Conservation (phyloP, 345 rosid genomes). For the Isatis tinctoria region DNA sequence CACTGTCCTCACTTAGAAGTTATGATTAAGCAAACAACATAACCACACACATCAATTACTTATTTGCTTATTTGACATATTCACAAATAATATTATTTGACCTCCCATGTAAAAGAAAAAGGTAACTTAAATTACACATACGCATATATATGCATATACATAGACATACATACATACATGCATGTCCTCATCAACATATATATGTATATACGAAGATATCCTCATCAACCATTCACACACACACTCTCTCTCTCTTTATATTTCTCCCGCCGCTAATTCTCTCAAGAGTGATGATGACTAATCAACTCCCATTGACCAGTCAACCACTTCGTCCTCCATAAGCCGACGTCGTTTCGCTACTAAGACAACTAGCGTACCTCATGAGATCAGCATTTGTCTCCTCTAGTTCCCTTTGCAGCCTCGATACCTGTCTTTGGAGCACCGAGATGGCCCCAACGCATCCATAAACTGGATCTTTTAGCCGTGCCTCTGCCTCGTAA, state of each 20-base stretch:
- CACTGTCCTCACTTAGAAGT: not conserved
- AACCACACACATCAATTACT: not conserved
- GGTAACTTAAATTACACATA: not conserved
- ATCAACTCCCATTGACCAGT: slow-evolving; percentile 14
- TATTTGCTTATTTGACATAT: not conserved
- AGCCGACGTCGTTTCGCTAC: slow-evolving; percentile 25
- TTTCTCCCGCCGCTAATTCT: slow-evolving; percentile 1
- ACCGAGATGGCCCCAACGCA: slow-evolving; percentile 68
- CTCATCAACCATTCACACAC: not conserved
- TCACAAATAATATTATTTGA: not conserved
- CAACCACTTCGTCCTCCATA: slow-evolving; percentile 23
- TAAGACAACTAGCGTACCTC: slow-evolving; percentile 34
- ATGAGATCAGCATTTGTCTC: slow-evolving; percentile 60
- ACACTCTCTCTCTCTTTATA: not conserved
- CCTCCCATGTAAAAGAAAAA: not conserved
- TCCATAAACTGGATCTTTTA: slow-evolving; percentile 67
- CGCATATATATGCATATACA: not conserved
- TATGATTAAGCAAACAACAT: not conserved
- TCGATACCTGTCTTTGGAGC: slow-evolving; percentile 54
- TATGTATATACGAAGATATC: not conserved
- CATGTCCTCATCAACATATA: not conserved
- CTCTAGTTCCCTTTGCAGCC: slow-evolving; percentile 57
- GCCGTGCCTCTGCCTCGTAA: slow-evolving; percentile 68
- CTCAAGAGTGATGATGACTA: not conserved
- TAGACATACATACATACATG: not conserved